Conservation (phyloP, 768 basidiomycete genomes). For the Suillus luteus region DNA sequence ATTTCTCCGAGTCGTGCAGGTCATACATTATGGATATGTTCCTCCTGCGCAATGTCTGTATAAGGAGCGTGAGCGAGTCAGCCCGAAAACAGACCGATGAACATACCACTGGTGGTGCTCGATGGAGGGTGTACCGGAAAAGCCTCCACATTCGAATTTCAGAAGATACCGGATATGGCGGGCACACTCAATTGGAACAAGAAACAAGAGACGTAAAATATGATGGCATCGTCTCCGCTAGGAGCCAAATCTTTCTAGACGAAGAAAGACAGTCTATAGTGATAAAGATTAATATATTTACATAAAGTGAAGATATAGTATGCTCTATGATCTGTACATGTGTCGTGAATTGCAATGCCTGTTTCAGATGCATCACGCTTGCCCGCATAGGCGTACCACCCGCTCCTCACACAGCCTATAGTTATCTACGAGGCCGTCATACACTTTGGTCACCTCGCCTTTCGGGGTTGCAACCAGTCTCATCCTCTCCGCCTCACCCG, state of each 20-base stretch:
- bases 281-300: neutral
- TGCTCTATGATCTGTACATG: conserved; percentile 1
- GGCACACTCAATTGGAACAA: neutral
- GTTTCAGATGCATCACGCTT: conserved; percentile 3
- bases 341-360: neutral
- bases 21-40: conserved; percentile 10
- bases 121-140: conserved; percentile 8
- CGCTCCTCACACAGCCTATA: conserved; percentile 61
- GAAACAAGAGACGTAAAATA: neutral
- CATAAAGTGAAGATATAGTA: neutral
- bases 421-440: conserved; percentile 51
- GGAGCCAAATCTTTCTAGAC: neutral
- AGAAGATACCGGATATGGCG: neutral
- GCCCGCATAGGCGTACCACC: conserved; percentile 36
- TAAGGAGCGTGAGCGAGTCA: neutral
- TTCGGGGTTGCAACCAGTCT: conserved; percentile 63
- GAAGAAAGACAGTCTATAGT: neutral
- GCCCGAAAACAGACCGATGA: neutral
- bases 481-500: conserved; percentile 50
- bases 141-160: conserved; percentile 14
- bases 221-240: neutral
- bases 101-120: conserved; percentile 10
- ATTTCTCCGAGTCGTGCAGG: conserved; percentile 7
- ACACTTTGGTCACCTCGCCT: conserved; percentile 46
- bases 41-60: neutral